Evolutionary conservation across 2,329 filamentous ascomycete genomes (phyloP), one percentile per base, ranked within the genome.

Genomic region (Colletotrichum echinochloae): DNA sequence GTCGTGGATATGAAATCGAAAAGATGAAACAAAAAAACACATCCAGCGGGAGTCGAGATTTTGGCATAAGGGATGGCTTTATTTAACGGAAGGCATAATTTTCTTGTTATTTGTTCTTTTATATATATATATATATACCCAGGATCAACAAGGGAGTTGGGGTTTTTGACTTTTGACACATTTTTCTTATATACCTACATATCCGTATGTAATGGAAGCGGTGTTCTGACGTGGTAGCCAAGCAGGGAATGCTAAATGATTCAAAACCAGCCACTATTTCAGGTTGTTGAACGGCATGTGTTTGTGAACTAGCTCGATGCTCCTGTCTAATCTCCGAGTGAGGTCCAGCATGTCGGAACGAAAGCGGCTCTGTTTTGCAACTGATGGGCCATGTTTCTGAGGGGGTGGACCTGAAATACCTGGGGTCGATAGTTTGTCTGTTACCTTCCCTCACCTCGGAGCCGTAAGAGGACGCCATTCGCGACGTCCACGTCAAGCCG

Each of bases 111-210:
- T 37, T 37, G 59, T 39, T 52, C 54, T 60, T 61, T n/a, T n/a
- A n/a, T n/a, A n/a, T n/a, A n/a, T n/a, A n/a, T n/a, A n/a, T n/a
- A n/a, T 56, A 66, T 70, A 70, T 70, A 70, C 67, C 67, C 66
- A 52, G 56, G 63, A 70, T 61, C 63, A 60, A 44, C 5, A 61
- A 61, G n/a, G 67, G 67, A 70, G 67, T 66, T 67, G 51, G 66
- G 56, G 61, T 30, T 52, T 26, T 44, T n/a, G n/a, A 41, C 30
- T 35, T n/a, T n/a, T 54, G 5, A 23, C 20, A 37, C 4, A 23
- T 69, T 57, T 57, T 48, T 20, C 33, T 35, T 14, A 26, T 33
- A 28, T 30, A 23, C 39, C 20, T 11, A 37, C 12, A n/a, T 52
- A n/a, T 26, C 18, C 28, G 41, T 61, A 51, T 16, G 18, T 52